A percentile compares a stretch with the other conserved stretches of the same genome.
These are phyloP conservation scores for Aspergillus funiculosus DNA, from an alignment of 495 filamentous ascomycete species.

Conservation along the genomic window DNA sequence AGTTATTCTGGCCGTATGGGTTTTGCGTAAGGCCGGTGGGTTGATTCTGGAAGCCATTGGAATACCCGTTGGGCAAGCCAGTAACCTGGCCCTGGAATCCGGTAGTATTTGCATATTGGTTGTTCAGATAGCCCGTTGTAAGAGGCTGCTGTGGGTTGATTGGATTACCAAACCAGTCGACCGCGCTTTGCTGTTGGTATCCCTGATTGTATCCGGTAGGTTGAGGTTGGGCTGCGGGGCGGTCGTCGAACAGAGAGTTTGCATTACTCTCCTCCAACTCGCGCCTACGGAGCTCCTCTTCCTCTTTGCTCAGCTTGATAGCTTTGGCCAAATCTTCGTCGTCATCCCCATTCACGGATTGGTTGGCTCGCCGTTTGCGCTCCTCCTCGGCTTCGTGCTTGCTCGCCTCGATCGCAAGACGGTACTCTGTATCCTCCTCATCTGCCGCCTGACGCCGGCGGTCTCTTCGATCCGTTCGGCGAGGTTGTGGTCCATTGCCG, in stretches of 20 bases:
- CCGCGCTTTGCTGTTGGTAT: constrained; percentile 90
- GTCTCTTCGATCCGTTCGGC: constrained; percentile 39
- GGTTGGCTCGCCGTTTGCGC: constrained; percentile 59
- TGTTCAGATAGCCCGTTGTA: constrained; percentile 78
- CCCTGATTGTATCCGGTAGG: constrained; percentile 89
- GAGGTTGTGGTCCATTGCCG: constrained; percentile 34
- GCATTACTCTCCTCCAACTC: constrained; percentile 90
- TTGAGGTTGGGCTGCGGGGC: constrained; percentile 61
- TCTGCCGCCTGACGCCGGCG: constrained; percentile 49
- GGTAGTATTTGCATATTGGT: constrained; percentile 71
- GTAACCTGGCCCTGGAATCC: constrained; percentile 59
- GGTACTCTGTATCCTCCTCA: constrained; percentile 91
- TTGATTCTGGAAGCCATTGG: constrained; percentile 60
- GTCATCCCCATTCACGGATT: constrained; percentile 44
- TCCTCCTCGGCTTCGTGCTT: constrained; percentile 95
- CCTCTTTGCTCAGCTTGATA: constrained; percentile 92
- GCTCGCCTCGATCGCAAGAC: constrained; percentile 90
- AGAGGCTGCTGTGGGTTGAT: constrained; percentile 69
- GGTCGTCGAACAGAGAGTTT: constrained; percentile 80
- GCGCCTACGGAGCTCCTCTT: constrained; percentile 79
- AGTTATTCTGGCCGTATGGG: constrained; percentile 49
- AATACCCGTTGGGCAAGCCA: constrained; percentile 62
- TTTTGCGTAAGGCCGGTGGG: constrained; percentile 57
- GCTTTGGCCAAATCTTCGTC: constrained; percentile 91
- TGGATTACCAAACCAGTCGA: constrained; percentile 96